Conservation (phyloP, 169 alveolate species). For the Plasmodium yoelii region DNA sequence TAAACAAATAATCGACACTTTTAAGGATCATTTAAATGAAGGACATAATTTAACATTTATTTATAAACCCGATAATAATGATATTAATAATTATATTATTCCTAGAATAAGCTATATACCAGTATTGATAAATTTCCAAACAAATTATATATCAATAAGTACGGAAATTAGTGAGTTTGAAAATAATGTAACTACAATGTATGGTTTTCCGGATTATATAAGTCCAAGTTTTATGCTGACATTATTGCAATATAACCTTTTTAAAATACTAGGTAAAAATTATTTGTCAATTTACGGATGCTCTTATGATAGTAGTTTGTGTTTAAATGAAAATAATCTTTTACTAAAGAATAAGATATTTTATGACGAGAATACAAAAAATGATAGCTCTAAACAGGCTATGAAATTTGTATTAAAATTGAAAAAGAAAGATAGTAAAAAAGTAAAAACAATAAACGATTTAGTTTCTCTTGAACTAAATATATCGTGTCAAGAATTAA, state of each 20-base stretch:
- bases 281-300: conserved; percentile 45
- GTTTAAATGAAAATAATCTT: background rate
- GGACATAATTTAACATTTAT: conserved; percentile 31
- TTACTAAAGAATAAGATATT: conserved; percentile 7
- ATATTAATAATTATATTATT: conserved; percentile 37
- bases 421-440: conserved; percentile 6
- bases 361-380: conserved; percentile 1
- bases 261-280: conserved; percentile 35
- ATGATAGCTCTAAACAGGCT: conserved; percentile 4
- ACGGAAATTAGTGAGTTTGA: conserved; percentile 43
- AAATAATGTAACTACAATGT: conserved; percentile 25
- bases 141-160: conserved; percentile 43
- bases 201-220: conserved; percentile 70
- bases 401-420: conserved; percentile 49
- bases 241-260: conserved; percentile 44
- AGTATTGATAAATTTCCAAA: conserved; percentile 47
- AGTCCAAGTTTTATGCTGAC: conserved; percentile 45
- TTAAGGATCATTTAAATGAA: conserved; percentile 33
- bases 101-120: conserved; percentile 46
- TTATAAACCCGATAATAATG: conserved; percentile 41
- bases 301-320: conserved; percentile 19
- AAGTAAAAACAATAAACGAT: conserved; percentile 32
- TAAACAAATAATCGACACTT: conserved; percentile 12
- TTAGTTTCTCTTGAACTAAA: conserved; percentile 21
- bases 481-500: conserved; percentile 36